A percentile compares a stretch with the other conserved stretches of the same genome.
These are phyloP conservation scores for Inga leiocalycina DNA, from an alignment of 306 rosid genomes.

Conservation along the genomic window DNA sequence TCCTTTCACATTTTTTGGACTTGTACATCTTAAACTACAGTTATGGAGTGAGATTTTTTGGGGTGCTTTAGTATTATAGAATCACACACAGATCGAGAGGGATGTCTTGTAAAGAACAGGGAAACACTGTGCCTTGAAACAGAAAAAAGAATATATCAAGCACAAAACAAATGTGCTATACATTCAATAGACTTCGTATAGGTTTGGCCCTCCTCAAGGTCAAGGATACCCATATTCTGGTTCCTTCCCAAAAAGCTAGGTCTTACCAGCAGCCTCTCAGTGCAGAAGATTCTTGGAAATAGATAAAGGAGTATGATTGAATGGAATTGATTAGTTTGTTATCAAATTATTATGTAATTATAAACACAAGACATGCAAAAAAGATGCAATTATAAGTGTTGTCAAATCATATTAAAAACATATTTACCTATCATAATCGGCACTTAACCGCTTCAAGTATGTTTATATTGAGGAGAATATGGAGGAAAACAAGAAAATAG, in stretches of 20 bases:
- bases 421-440: not conserved
- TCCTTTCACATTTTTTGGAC: not conserved
- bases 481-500: not conserved
- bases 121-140: not conserved
- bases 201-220: not conserved
- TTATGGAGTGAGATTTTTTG: slow-evolving; percentile 28
- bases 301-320: not conserved
- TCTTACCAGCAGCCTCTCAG: not conserved
- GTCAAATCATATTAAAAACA: not conserved
- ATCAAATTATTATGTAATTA: not conserved
- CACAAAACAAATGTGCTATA: slow-evolving; percentile 2
- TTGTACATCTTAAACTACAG: slow-evolving; percentile 5
- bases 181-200: not conserved
- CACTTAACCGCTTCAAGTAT: not conserved
- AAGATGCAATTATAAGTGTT: not conserved
- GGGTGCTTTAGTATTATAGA: slow-evolving; percentile 23
- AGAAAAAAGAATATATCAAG: not conserved
- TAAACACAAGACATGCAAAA: not conserved
- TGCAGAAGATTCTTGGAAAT: not conserved
- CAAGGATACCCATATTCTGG: not conserved
- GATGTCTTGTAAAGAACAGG: slow-evolving; percentile 16
- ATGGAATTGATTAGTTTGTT: not conserved
- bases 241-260: slow-evolving; percentile 18
- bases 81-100: slow-evolving; percentile 14
- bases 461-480: not conserved